Conservation (phyloP, 495 filamentous ascomycete genomes). For the Daldinia concentrica region DNA sequence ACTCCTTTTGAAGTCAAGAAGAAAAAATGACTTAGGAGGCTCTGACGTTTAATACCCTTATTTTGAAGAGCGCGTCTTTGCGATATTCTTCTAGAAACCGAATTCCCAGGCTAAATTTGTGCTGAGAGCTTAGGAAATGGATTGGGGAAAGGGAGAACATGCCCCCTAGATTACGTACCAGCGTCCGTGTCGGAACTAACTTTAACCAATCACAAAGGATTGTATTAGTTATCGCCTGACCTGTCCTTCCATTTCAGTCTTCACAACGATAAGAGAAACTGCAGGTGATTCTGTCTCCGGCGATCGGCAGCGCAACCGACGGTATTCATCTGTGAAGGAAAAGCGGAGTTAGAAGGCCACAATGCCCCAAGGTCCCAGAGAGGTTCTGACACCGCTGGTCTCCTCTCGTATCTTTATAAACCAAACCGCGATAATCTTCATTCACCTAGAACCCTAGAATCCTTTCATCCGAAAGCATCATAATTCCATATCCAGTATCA, state of each 20-base stretch:
- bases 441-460: constrained; percentile 9
- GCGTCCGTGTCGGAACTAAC: constrained; percentile 10
- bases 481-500: constrained; percentile 13
- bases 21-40: constrained; percentile 5
- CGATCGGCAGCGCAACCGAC: constrained; percentile 33
- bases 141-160: constrained; percentile 4
- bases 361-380: constrained; percentile 7
- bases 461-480: constrained; percentile 8
- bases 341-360: constrained; percentile 35
- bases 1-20: neutral
- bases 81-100: constrained; percentile 8
- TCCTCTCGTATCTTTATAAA: constrained; percentile 21
- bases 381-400: constrained; percentile 26
- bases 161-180: constrained; percentile 33
- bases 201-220: constrained; percentile 32
- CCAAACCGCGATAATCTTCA: constrained; percentile 18
- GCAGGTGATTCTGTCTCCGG: constrained; percentile 32
- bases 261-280: constrained; percentile 35
- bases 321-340: constrained; percentile 18
- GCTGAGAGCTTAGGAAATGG: neutral
- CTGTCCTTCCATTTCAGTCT: constrained; percentile 25
- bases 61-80: neutral
- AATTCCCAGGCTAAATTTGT: neutral
- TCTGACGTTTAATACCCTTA: constrained; percentile 3
- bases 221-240: constrained; percentile 24